These are phyloP conservation scores for Benincasa hispida DNA, from an alignment of 306 rosid species.

Conservation along the genomic window DNA sequence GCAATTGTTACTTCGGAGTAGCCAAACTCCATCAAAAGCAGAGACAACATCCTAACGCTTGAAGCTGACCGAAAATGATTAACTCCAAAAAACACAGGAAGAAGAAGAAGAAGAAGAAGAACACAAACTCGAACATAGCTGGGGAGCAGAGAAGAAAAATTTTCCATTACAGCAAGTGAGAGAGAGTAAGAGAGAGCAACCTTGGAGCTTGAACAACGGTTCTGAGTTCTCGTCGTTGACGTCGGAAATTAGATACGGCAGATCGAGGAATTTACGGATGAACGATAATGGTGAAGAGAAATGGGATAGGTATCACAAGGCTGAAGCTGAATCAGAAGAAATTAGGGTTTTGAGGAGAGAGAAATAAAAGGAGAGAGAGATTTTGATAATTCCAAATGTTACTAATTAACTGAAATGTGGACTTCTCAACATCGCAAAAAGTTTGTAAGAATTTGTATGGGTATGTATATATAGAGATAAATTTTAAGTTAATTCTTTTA, in stretches of 20 bases:
- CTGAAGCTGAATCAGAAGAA: slow-evolving; percentile 38
- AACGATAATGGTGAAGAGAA: slow-evolving; percentile 14
- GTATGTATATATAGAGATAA: not conserved
- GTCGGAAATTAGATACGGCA: slow-evolving; percentile 6
- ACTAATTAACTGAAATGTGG: slow-evolving; percentile 4
- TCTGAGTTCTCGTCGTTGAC: not conserved
- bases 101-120: not conserved
- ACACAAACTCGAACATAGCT: not conserved
- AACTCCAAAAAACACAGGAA: not conserved
- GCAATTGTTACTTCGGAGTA: not conserved
- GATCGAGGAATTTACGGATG: slow-evolving; percentile 15
- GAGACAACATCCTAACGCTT: not conserved
- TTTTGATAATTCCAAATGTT: not conserved
- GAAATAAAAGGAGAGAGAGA: not conserved
- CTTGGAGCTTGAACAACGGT: slow-evolving; percentile 15
- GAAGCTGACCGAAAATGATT: not conserved
- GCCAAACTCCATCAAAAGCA: not conserved
- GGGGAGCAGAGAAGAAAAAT: not conserved
- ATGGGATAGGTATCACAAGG: slow-evolving; percentile 47
- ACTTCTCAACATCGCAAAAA: not conserved
- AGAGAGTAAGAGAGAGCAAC: slow-evolving; percentile 17
- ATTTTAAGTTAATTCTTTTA: not conserved
- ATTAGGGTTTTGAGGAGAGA: slow-evolving; percentile 52
- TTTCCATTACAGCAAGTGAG: not conserved
- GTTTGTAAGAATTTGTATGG: not conserved